A percentile compares a stretch with the other conserved stretches of the same genome.
Evolutionary conservation across 768 basidiomycete species (phyloP).

Genomic region (Pleurotus pulmonarius): DNA sequence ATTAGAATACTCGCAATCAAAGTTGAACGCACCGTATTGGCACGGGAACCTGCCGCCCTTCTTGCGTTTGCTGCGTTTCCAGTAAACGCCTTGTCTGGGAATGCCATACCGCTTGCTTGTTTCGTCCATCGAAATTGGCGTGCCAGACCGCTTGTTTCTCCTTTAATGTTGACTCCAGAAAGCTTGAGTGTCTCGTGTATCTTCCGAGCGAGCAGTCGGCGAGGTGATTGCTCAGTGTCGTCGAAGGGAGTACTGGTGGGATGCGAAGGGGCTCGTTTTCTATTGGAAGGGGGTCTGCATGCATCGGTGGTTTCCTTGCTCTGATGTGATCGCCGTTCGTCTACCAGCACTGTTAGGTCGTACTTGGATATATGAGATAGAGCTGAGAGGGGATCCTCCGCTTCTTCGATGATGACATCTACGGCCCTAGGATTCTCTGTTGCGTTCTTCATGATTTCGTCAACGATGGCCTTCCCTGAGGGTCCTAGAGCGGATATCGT

Average conservation of each 20-base stretch:
- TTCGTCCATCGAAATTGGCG: not conserved
- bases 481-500: not conserved
- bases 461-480: not conserved
- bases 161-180: not conserved
- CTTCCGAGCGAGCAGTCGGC: not conserved
- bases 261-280: not conserved
- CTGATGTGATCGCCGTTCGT: conserved; percentile 12
- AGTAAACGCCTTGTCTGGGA: not conserved
- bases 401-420: not conserved
- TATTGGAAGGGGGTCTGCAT: not conserved
- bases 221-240: not conserved
- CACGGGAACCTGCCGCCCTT: not conserved
- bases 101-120: not conserved
- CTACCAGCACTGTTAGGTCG: conserved; percentile 8
- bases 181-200: not conserved
- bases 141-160: not conserved
- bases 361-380: not conserved
- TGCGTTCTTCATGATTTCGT: not conserved
- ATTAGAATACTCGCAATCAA: not conserved
- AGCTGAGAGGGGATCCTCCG: not conserved
- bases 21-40: not conserved
- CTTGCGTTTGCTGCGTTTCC: not conserved
- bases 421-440: not conserved
- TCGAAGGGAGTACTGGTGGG: not conserved
- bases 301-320: conserved; percentile 15